A percentile compares a stretch with the other conserved stretches of the same genome.
Evolutionary conservation across 306 rosid genomes (phyloP).

Genomic region (Inga leiocalycina): DNA sequence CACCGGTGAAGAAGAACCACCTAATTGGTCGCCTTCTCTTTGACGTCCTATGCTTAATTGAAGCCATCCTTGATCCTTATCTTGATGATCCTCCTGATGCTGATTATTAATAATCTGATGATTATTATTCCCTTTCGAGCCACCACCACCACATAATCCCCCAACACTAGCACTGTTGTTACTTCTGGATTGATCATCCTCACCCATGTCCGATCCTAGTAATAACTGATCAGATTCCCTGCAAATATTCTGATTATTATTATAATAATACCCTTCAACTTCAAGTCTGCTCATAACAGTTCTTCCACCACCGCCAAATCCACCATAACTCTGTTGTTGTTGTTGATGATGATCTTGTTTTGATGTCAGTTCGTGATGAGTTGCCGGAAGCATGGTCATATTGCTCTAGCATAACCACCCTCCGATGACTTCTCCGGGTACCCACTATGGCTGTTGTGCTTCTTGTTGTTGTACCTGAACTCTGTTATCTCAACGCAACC

Average conservation of each 20-base stretch:
- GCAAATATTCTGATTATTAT: not conserved
- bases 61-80: constrained; percentile 60
- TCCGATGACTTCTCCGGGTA: not conserved
- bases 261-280: constrained; percentile 19
- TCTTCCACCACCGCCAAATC: not conserved
- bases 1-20: constrained; percentile 21
- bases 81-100: not conserved
- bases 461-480: not conserved
- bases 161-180: constrained; percentile 15
- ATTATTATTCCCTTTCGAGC: not conserved
- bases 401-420: not conserved
- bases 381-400: constrained; percentile 17
- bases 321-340: not conserved
- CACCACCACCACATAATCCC: not conserved
- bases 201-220: constrained; percentile 85
- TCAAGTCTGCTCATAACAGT: constrained; percentile 60
- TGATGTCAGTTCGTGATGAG: not conserved
- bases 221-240: constrained; percentile 32
- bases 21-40: not conserved
- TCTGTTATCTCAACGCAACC: not conserved
- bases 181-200: constrained; percentile 55
- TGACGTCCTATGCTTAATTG: constrained; percentile 72
- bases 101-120: not conserved
- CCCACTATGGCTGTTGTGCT: not conserved
- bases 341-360: constrained; percentile 2